Conservation (phyloP, 257 asterid species). For the Craterostigma plantagineum region DNA sequence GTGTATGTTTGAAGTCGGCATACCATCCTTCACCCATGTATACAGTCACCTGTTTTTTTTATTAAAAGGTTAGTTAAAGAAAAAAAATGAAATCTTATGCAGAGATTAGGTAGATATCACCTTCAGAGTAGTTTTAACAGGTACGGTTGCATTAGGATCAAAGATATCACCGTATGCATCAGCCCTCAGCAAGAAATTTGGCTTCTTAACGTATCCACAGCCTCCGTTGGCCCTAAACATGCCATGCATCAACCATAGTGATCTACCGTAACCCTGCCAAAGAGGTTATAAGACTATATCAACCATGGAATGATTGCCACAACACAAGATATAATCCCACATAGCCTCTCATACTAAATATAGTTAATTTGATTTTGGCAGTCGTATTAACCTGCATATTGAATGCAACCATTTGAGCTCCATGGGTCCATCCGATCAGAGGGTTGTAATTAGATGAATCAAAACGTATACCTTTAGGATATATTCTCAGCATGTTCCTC, state of each 20-base stretch:
- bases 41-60: slow-evolving; percentile 34
- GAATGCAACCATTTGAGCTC: slow-evolving; percentile 96
- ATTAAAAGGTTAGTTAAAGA: neutral
- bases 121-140: slow-evolving; percentile 52
- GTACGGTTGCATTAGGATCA: slow-evolving; percentile 57
- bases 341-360: too few species aligned
- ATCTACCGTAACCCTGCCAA: slow-evolving; percentile 66
- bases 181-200: slow-evolving; percentile 42
- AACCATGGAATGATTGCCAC: neutral
- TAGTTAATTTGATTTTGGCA: neutral
- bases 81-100: neutral
- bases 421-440: slow-evolving; percentile 67
- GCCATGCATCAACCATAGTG: slow-evolving; percentile 94
- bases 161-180: slow-evolving; percentile 33
- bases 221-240: slow-evolving; percentile 76
- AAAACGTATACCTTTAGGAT: slow-evolving; percentile 75
- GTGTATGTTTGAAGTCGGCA: slow-evolving; percentile 82
- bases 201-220: slow-evolving; percentile 77
- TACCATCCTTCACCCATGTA: slow-evolving; percentile 96
- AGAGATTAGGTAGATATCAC: slow-evolving; percentile 12
- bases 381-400: slow-evolving; percentile 58
- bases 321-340: too few species aligned
- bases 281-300: neutral
- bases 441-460: slow-evolving; percentile 79
- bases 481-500: slow-evolving; percentile 55